Base-by-base conservation (phyloP, 2,329 filamentous ascomycete species). In the Coniochaeta ligniaria region DNA sequence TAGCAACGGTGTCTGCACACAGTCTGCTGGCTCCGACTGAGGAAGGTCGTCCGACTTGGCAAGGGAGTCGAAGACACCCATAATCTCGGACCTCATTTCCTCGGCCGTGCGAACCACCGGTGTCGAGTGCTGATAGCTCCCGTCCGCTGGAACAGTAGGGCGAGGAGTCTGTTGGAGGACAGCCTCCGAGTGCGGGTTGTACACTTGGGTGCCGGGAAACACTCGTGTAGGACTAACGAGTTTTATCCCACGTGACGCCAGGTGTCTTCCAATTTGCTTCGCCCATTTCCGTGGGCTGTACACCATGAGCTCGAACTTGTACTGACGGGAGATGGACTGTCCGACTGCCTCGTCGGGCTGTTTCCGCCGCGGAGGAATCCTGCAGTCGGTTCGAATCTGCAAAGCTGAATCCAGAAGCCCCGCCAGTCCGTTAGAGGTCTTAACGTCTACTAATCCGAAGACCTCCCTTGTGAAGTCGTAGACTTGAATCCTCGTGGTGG, bases 41-140 rank as follows among this genome's bases (percentile, higher is more conserved):
- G 90, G 89, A 7, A 98, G 77, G 62, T 91, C 85, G 60, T 96
- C 89, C 11, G 83, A 86, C 67, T 87, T 87, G 28, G 87, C 84
- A 43, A 97, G 83, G 8, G 88, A 89, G 75, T 97, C 92, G 68
- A 99, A 96, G 70, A 98, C 91, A 47, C 86, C 87, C 72, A 91
- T 84, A 24, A 96, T 89, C 61, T 96, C 92, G 64, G 86, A 87
- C 11, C 89, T 88, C 62, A 96, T 89, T 73, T 98, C 92, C 67
- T 98, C 94, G 0, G 88, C 86, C 0, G 91, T 94, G 35, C 91
- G 84, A 56, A 71, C 74, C 41, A 74, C 72, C 12, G 47, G 26
- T n/a, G 9, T 24, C 12, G 47, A 26, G 24, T 52, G 16, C 17
- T 31, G 22, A 74, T 63, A 6, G 73, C 68, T 38, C 68, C 60